Percentiles rank a stretch among this genome's conserved stretches.
Conservation (phyloP, 306 rosid genomes). For the Malus sylvestris region DNA sequence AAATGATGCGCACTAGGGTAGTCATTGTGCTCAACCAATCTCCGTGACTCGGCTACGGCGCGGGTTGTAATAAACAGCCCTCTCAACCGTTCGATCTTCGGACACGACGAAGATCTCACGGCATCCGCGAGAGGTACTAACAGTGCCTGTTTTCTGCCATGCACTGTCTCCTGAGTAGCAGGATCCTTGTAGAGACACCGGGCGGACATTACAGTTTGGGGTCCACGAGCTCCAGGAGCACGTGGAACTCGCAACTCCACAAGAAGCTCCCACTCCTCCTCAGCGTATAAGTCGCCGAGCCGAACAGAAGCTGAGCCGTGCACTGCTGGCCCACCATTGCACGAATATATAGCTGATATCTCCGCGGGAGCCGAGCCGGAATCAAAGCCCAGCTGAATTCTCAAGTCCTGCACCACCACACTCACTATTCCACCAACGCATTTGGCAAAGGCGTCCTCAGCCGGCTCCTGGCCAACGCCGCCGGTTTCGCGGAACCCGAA, state of each 20-base stretch:
- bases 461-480: slow-evolving; percentile 46
- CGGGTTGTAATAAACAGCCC: slow-evolving; percentile 51
- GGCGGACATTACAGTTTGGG: slow-evolving; percentile 59
- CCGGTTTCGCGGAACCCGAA: slow-evolving; percentile 55
- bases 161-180: slow-evolving; percentile 52
- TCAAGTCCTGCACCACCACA: slow-evolving; percentile 64
- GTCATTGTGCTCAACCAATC: slow-evolving; percentile 43
- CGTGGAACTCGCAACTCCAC: slow-evolving; percentile 54
- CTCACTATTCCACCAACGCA: slow-evolving; percentile 67
- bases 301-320: slow-evolving; percentile 51
- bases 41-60: slow-evolving; percentile 70
- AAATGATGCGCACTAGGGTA: slow-evolving; percentile 54
- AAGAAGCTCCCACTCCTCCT: slow-evolving; percentile 64
- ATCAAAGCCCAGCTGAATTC: slow-evolving; percentile 54
- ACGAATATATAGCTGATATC: slow-evolving; percentile 52
- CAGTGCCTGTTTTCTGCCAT: slow-evolving; percentile 52
- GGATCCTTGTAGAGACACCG: slow-evolving; percentile 72
- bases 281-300: slow-evolving; percentile 77
- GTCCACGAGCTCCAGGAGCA: slow-evolving; percentile 8
- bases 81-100: slow-evolving; percentile 39
- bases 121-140: slow-evolving; percentile 35
- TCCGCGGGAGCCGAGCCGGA: slow-evolving; percentile 35
- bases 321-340: slow-evolving; percentile 45
- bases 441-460: slow-evolving; percentile 64
- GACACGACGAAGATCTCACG: slow-evolving; percentile 15